phyloP scores from a whole-genome alignment of 495 filamentous ascomycete genomes.

The Jackrogersella minutella region DNA sequence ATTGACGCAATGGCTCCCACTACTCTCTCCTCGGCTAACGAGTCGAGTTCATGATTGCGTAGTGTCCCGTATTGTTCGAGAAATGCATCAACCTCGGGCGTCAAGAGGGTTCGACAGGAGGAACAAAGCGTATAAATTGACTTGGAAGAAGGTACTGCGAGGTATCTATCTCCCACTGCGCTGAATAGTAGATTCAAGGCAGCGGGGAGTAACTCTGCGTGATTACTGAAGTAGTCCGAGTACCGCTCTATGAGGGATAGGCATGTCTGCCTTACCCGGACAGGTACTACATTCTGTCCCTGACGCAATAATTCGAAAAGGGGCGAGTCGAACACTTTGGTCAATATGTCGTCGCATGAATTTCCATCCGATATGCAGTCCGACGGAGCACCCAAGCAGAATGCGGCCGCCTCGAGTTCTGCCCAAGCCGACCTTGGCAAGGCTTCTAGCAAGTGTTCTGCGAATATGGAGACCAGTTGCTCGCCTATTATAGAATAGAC shows the following conservation, averaged over 20 bases:
- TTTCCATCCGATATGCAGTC: conserved; percentile 76
- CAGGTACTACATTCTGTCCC: conserved; percentile 62
- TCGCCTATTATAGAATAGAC: conserved; percentile 76
- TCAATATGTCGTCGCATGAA: conserved; percentile 71
- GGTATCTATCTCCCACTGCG: conserved; percentile 69
- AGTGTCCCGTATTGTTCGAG: conserved; percentile 74
- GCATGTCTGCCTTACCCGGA: conserved; percentile 77
- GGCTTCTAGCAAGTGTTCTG: conserved; percentile 66
- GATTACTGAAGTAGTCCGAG: conserved; percentile 80
- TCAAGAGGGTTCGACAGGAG: conserved; percentile 76
- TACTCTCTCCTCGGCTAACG: conserved; percentile 78
- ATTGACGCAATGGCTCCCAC: conserved; percentile 85
- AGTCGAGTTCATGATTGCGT: conserved; percentile 69
- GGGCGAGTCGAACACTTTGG: conserved; percentile 70
- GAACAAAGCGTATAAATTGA: conserved; percentile 83
- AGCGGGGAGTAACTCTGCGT: conserved; percentile 72
- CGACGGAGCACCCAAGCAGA: conserved; percentile 77
- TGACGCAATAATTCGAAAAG: conserved; percentile 69
- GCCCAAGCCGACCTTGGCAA: conserved; percentile 71
- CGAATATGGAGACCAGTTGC: conserved; percentile 73
- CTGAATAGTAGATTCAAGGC: conserved; percentile 85
- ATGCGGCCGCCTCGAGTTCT: conserved; percentile 80
- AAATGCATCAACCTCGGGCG: conserved; percentile 75
- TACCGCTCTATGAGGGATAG: conserved; percentile 81
- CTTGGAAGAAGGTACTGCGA: conserved; percentile 76